Evolutionary conservation across 495 filamentous ascomycete genomes (phyloP).

Genomic region (Annulohypoxylon bovei): DNA sequence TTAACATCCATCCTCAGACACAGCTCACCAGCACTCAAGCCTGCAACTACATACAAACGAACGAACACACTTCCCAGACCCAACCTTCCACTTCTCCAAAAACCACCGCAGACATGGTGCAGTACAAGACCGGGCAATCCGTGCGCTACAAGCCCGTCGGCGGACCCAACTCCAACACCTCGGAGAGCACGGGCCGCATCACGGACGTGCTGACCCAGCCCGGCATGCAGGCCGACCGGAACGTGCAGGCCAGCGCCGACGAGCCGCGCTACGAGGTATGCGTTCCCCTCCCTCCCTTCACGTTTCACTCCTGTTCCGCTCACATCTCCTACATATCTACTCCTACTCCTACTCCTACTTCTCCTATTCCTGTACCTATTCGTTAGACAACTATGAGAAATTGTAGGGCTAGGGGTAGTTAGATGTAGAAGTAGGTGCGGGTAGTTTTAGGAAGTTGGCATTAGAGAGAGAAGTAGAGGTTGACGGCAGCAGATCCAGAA

Average conservation of each 20-base stretch:
- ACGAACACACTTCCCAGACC: too few species aligned
- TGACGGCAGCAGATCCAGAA: conserved; percentile 58
- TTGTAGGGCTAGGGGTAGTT: too few species aligned
- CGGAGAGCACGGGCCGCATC: conserved; percentile 53
- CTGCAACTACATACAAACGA: too few species aligned
- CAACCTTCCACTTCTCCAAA: neutral
- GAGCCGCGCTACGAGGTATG: conserved; percentile 56
- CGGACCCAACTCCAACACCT: conserved; percentile 52
- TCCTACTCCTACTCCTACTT: too few species aligned
- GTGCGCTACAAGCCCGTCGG: conserved; percentile 58
- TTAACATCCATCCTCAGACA: too few species aligned
- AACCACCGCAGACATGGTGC: conserved; percentile 19
- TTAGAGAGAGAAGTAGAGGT: too few species aligned
- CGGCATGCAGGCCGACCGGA: conserved; percentile 52
- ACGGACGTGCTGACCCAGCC: conserved; percentile 52
- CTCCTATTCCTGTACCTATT: too few species aligned
- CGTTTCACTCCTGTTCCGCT: neutral
- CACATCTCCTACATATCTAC: too few species aligned
- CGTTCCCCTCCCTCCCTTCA: neutral
- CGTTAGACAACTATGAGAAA: too few species aligned
- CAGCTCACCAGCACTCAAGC: too few species aligned
- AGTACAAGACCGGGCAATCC: conserved; percentile 44
- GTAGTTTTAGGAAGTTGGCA: too few species aligned
- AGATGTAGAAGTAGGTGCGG: too few species aligned
- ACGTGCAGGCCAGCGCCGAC: conserved; percentile 51